Evolutionary conservation across 768 basidiomycete genomes (phyloP), one percentile per base, ranked within the genome.

Genomic region (Naganishia kalamii): DNA sequence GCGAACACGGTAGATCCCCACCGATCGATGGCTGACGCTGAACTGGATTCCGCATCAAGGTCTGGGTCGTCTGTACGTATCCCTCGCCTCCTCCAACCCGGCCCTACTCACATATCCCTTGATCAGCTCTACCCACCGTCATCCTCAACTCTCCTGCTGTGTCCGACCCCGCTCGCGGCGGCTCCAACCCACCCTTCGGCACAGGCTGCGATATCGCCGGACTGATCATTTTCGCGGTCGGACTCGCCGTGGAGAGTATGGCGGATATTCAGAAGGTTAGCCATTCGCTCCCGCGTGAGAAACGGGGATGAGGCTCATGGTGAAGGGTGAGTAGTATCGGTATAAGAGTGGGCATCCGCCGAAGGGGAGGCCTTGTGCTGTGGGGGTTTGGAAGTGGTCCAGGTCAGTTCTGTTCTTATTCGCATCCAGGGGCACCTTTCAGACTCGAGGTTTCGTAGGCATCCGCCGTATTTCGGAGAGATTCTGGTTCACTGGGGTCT

Each of bases 381-480:
- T 70, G 40, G 74, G 74, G 80, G 57, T 81, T 71, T 70, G 76
- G 76, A 66, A 70, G 12, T 75, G 60, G 52, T 74, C 68, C 6
- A 19, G 54, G 54, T 57, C 23, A n/a, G 35, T 27, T 11, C 1
- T 25, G 17, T 7, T 3, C 37, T 72, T 13, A 15, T 30, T 49
- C 32, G 47, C 15, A 29, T 49, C n/a, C n/a, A n/a, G n/a, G n/a
- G n/a, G n/a, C n/a, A n/a, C 27, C n/a, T 46, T 46, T 25, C 3
- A 3, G 25, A 11, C 5, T 51, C 85, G 82, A 81, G 83, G 83
- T 25, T 32, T 33, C 13, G 25, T 27, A 81, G 86, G 3, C 86
- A 88, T 69, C 86, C 87, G 21, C 84, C 86, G 0, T 88, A 87
- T 72, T 87, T 87, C 69, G 86, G 86, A 71, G 87, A 88, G 84